Evolutionary conservation across 1,284 basidiomycete species (phyloP).

Genomic region (Cerrena zonata): DNA sequence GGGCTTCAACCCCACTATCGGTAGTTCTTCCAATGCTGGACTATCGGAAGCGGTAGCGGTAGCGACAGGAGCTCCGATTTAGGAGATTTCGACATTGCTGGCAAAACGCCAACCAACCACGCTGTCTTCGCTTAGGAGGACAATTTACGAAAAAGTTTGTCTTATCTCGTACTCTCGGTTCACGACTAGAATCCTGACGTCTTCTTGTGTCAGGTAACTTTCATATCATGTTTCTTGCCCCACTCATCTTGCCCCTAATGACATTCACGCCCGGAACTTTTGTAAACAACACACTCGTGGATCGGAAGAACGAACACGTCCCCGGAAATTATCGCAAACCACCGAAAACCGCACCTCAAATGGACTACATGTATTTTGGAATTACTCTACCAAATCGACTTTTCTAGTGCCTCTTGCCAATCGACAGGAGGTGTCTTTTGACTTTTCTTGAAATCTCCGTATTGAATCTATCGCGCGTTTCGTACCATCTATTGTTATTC

Average conservation of each 20-base stretch:
- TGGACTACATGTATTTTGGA: not conserved
- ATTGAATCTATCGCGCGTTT: no score
- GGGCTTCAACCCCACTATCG: no score
- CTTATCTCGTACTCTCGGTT: conserved; percentile 67
- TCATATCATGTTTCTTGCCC: not conserved
- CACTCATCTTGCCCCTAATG: not conserved
- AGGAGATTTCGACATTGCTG: conserved; percentile 10
- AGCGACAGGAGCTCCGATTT: conserved; percentile 8
- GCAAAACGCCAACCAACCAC: conserved; percentile 7
- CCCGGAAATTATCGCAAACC: not conserved
- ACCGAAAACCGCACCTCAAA: not conserved
- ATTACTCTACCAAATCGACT: no score
- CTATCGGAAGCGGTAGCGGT: conserved; percentile 4
- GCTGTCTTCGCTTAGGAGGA: conserved; percentile 20
- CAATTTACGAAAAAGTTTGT: conserved; percentile 39
- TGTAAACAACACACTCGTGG: conserved; percentile 19
- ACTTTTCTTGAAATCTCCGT: no score
- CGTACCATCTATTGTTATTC: no score
- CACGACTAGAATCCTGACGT: conserved; percentile 33
- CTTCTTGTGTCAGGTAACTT: conserved; percentile 16
- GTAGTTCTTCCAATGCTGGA: no score
- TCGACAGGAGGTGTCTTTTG: no score
- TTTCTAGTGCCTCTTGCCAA: no score
- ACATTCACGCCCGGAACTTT: conserved; percentile 8
- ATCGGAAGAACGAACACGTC: not conserved